Base-by-base conservation (phyloP, 1,284 basidiomycete genomes). In the Ganoderma boninense region DNA sequence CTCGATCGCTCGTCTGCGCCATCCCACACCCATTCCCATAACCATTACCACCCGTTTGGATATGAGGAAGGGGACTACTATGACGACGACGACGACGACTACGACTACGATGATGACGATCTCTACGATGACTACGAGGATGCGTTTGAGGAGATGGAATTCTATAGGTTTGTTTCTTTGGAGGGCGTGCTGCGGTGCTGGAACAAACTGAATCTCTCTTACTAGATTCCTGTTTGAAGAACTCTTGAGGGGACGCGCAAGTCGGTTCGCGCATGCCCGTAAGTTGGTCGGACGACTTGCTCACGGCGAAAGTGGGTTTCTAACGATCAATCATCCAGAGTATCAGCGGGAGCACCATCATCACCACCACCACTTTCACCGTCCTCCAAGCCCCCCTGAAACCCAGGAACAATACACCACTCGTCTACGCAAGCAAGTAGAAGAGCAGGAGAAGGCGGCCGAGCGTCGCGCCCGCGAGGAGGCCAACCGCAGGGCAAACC, bases 361-460 rank as follows among this genome's bases (percentile, higher is more conserved):
- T 23, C 75, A 73, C 46, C 74, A 38, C 7, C 44, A 54, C 59
- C 74, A 72, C 1, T 62, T 70, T 13, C 54, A 44, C 61, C 57
- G 77, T 38, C 77, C 79, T 13, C 87, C 90, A 75, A 84, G 60
- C 64, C 62, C 77, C 23, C 77, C 80, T 11, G 89, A 91, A 75
- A 84, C 84, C 2, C 80, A 77, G 13, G 85, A 87, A 68, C 81
- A 89, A 75, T 87, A 87, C 65, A 77, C 85, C 67, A 84, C 83
- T 59, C 88, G 89, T 62, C 70, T 90, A n/a, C 84, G 83, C 44
- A 81, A 81, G 65, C 77, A 74, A 42, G 82, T 86, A 44, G 87
- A 90, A 78, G 87, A 89, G 61, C 89, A 87, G 75, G 80, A 86
- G 69, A 84, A 78, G 35, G 89, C 87, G 2, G 84, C 87, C 71